Evolutionary conservation across 306 rosid species (phyloP).

Genomic region (Ormosia emarginata): DNA sequence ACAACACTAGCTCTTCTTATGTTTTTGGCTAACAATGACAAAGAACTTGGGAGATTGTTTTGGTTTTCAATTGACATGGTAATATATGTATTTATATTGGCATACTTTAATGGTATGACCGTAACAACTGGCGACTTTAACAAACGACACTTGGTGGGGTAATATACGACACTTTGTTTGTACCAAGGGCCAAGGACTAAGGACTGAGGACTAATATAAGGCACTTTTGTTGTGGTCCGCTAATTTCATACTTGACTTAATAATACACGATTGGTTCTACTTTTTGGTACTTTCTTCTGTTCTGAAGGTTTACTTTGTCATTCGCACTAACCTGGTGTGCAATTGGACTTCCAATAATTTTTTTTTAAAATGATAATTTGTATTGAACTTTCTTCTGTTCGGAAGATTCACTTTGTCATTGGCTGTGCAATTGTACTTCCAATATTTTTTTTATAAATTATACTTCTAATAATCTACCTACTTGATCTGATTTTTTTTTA

Average conservation of each 20-base stretch:
- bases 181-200: background rate
- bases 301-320: constrained; percentile 7
- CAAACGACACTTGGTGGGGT: background rate
- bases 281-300: constrained; percentile 17
- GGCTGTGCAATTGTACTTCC: background rate
- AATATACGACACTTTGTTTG: constrained; percentile 12
- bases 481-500: background rate
- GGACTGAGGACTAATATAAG: no score
- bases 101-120: background rate
- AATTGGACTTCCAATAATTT: background rate
- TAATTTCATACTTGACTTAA: constrained; percentile 27
- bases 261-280: constrained; percentile 25
- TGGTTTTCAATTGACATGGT: background rate
- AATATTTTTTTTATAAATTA: no score
- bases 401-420: constrained; percentile 6
- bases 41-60: background rate
- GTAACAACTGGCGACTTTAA: no score
- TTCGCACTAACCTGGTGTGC: background rate
- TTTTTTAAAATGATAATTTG: no score
- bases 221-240: constrained; percentile 31
- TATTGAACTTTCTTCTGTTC: constrained; percentile 8
- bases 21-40: background rate
- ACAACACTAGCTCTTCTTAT: background rate
- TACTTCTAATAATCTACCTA: background rate
- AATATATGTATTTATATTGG: background rate